These are phyloP conservation scores for Lactarius sp. DNA, from an alignment of 768 basidiomycete genomes.

Conservation along the genomic window DNA sequence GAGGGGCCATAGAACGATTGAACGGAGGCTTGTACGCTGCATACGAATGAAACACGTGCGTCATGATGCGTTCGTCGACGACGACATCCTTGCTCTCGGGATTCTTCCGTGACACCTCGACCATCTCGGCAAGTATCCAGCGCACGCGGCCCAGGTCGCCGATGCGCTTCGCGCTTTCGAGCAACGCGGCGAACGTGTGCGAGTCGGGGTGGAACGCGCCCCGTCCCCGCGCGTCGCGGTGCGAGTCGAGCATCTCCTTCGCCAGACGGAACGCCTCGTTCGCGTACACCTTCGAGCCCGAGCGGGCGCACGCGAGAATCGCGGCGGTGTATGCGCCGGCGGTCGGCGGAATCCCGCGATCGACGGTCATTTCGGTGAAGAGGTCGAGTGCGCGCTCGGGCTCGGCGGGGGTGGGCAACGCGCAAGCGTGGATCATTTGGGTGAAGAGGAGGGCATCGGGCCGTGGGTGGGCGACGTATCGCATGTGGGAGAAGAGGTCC, in stretches of 20 bases:
- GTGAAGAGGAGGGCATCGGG: constrained; percentile 73
- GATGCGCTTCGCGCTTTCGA: constrained; percentile 83
- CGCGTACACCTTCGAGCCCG: constrained; percentile 57
- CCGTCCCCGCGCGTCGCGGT: constrained; percentile 59
- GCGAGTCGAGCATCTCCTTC: constrained; percentile 78
- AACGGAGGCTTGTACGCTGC: constrained; percentile 74
- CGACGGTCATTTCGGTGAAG: constrained; percentile 87
- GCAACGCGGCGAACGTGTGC: constrained; percentile 72
- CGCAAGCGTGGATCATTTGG: constrained; percentile 85
- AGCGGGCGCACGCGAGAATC: constrained; percentile 74
- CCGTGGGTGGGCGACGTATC: constrained; percentile 84
- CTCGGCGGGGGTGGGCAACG: constrained; percentile 57
- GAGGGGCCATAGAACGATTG: constrained; percentile 43
- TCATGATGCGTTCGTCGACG: constrained; percentile 67
- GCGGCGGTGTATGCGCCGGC: constrained; percentile 72
- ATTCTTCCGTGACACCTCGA: constrained; percentile 34
- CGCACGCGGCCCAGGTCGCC: constrained; percentile 79
- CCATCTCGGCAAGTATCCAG: constrained; percentile 89
- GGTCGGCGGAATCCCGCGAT: constrained; percentile 58
- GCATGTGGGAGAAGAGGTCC: constrained; percentile 95
- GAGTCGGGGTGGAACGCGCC: constrained; percentile 55
- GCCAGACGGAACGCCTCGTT: constrained; percentile 81
- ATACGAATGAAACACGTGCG: constrained; percentile 84
- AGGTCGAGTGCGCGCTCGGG: constrained; percentile 91
- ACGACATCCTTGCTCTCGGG: constrained; percentile 29